Base-by-base conservation (phyloP, 2,329 filamentous ascomycete species). In the Xylariaceae sp. region DNA sequence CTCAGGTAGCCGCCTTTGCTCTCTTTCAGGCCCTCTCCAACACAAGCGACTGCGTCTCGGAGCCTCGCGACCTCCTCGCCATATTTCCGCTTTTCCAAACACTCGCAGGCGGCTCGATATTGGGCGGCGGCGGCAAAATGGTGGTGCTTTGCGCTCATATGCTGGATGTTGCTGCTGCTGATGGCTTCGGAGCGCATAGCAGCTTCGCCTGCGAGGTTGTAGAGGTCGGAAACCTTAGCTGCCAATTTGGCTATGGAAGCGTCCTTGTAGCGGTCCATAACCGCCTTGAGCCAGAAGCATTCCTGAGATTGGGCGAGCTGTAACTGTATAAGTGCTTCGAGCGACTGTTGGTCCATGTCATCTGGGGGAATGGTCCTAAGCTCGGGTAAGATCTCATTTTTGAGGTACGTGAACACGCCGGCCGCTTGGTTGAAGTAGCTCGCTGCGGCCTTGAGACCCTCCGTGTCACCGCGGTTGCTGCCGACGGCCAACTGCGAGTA, bases 281-380 rank as follows among this genome's bases (percentile, higher is more conserved):
- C 92, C 0, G 94, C 92, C 69, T 96, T 97, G 63, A 94, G 88
- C 94, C 94, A 99, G 71, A 94, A 97, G 68, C 92, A 97, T 73
- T 99, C 94, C 68, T 99, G 94, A 26, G 88, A 92, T 69, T 99
- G 91, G 1, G 92, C 92, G 9, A 99, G 79, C 69, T 95, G 84
- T 29, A 99, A 78, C 68, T 92, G 83, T 62, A 88, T 83, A 43
- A 97, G 74, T 49, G 89, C 89, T 64, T 92, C 88, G 45, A 99
- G 77, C 0, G 92, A 96, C 65, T 88, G 81, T 47, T 84, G 80
- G 64, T 99, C 94, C 91, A 99, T 95, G 68, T 99, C 94, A 68
- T 97, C 94, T 1, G 94, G 92, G 0, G 92, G 89, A 13, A 87
- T 83, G 1, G 88, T 82, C 54, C 91, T 86, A 64, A 97, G 76